Conservation (phyloP, 2,329 filamentous ascomycete genomes). For the Cladosporium phlei region DNA sequence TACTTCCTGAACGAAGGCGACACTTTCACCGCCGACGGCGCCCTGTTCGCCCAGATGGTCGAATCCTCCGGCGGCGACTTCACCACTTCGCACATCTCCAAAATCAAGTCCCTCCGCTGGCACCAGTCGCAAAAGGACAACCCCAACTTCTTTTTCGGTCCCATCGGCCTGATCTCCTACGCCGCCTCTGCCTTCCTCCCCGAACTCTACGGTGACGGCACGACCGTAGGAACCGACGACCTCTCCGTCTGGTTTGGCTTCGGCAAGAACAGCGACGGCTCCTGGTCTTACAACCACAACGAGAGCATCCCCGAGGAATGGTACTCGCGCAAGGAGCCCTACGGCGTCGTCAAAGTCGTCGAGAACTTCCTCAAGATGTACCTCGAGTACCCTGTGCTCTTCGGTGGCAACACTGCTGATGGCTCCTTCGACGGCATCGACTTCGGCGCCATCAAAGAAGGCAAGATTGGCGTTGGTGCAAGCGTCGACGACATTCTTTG, state of each 20-base stretch:
- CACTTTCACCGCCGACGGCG: slow-evolving; percentile 35
- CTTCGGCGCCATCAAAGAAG: slow-evolving; percentile 35
- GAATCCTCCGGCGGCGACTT: slow-evolving; percentile 29
- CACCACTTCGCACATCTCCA: slow-evolving; percentile 22
- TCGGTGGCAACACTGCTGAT: slow-evolving; percentile 40
- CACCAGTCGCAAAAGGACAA: slow-evolving; percentile 35
- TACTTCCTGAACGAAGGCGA: slow-evolving; percentile 32
- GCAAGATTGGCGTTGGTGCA: slow-evolving; percentile 30
- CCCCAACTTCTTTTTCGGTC: slow-evolving; percentile 40
- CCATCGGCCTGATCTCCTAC: slow-evolving; percentile 34
- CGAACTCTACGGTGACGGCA: slow-evolving; percentile 28
- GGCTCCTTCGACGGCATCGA: slow-evolving; percentile 37
- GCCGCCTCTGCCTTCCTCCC: slow-evolving; percentile 41
- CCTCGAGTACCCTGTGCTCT: slow-evolving; percentile 38
- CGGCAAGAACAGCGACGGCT: slow-evolving; percentile 29
- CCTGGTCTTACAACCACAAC: slow-evolving; percentile 23
- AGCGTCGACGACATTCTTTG: slow-evolving; percentile 29
- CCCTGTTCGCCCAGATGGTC: slow-evolving; percentile 35
- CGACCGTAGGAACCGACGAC: slow-evolving; percentile 32
- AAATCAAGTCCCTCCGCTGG: slow-evolving; percentile 38
- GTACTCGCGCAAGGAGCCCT: slow-evolving; percentile 30
- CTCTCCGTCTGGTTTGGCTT: slow-evolving; percentile 15
- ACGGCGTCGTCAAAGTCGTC: slow-evolving; percentile 31
- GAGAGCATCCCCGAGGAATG: slow-evolving; percentile 36
- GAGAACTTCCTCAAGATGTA: slow-evolving; percentile 39